phyloP scores from a whole-genome alignment of 306 rosid genomes.

The Urtica urens region DNA sequence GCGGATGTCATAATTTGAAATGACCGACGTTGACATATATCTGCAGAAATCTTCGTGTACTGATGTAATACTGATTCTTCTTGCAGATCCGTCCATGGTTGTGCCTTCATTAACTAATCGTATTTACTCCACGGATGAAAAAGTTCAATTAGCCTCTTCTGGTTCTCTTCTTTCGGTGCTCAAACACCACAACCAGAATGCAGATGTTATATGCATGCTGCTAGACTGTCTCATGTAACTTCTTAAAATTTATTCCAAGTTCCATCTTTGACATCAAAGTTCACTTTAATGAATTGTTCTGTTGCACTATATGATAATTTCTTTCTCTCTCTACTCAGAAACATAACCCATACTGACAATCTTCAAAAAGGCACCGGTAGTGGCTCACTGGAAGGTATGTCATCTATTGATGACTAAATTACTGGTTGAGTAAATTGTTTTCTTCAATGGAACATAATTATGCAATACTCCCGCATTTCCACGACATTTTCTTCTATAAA shows the following conservation, averaged over 20 bases:
- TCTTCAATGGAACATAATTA: not conserved
- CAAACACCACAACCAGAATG: conserved; percentile 48
- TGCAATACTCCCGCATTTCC: no score
- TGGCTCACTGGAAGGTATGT: conserved; percentile 23
- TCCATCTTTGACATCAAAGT: not conserved
- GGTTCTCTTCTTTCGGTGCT: conserved; percentile 52
- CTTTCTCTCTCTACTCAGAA: conserved; percentile 33
- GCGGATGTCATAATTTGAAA: no score
- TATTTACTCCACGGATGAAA: conserved; percentile 43
- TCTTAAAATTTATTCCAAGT: conserved; percentile 8
- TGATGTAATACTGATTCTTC: conserved; percentile 13
- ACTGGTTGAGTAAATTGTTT: not conserved
- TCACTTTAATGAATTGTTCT: conserved; percentile 6
- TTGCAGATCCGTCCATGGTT: conserved; percentile 68
- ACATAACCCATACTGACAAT: conserved; percentile 27
- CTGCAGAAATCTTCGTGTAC: no score
- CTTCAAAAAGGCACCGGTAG: conserved; percentile 31
- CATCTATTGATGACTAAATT: not conserved
- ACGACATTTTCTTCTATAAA: no score
- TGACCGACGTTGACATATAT: no score
- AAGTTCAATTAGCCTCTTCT: conserved; percentile 42
- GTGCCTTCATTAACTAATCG: conserved; percentile 53
- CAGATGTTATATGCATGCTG: conserved; percentile 51
- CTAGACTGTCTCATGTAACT: conserved; percentile 75
- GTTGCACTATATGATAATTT: not conserved